Base-by-base conservation (phyloP, 352 stramenopile species). In the Phytophthora sp. region DNA sequence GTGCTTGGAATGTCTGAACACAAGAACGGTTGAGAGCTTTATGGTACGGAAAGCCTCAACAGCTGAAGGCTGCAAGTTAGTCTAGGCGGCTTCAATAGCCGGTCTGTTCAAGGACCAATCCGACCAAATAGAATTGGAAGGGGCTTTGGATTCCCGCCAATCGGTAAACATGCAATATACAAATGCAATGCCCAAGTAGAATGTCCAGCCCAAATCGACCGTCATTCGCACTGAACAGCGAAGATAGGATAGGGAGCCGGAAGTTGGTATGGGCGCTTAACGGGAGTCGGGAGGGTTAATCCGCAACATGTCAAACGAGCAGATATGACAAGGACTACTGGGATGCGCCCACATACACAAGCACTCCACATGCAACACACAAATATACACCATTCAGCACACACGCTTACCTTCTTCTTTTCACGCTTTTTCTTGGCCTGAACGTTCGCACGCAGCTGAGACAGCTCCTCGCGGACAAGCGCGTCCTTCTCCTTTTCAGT, bases 261-360 rank as follows among this genome's bases (percentile, higher is more conserved):
- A 45, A 43, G 56, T 84, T 56, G n/a, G 50, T 95, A 74, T 95
- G 34, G 81, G 87, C 84, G 83, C 83, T 58, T 92, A 89, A 95
- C 87, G 87, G 87, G 87, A 92, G 87, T 91, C 84, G 74, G 87
- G 87, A 95, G 84, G 87, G 84, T 95, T 95, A 92, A 72, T 95
- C 82, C 87, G 71, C 77, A 90, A 88, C 85, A 88, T 89, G 84
- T 78, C 84, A 84, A 95, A 74, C 54, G 73, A 65, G 70, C 39
- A 80, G 71, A 66, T 78, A 71, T 84, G 83, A 82, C 87, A 91
- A 92, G 79, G 85, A 93, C 87, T 91, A 93, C 84, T 93, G 87
- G 87, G 84, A 93, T 88, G 74, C 83, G 82, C 87, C 79, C 77
- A 77, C 45, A 50, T 53, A 48, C 38, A 71, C 38, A 49, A 35